phyloP scores from a whole-genome alignment of 2,329 filamentous ascomycete genomes.

The Colletotrichum ledebouriae region DNA sequence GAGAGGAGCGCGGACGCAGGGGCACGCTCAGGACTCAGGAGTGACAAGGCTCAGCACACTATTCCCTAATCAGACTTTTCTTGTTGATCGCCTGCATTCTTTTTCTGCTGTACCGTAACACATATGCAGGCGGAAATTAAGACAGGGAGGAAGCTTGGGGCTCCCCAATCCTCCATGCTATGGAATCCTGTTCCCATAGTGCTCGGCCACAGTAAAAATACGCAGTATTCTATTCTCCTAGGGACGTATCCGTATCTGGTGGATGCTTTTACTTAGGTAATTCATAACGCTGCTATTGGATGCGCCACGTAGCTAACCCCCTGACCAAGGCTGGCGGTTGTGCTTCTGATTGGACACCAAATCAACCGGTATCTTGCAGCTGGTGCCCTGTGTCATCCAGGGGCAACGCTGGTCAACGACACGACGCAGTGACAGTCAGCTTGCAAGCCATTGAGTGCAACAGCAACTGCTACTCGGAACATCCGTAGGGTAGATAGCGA shows the following conservation, averaged over 20 bases:
- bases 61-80: conserved; percentile 21
- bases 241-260: too few species aligned
- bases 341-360: conserved; percentile 17
- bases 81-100: not conserved
- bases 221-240: too few species aligned
- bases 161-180: too few species aligned
- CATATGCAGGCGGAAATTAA: too few species aligned
- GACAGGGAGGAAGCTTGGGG: too few species aligned
- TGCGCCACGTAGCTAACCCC: not conserved
- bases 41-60: conserved; percentile 5
- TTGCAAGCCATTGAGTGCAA: not conserved
- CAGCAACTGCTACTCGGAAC: not conserved
- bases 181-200: too few species aligned
- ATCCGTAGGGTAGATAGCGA: not conserved
- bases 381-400: conserved; percentile 11
- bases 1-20: conserved; percentile 21
- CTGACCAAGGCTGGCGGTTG: conserved; percentile 26
- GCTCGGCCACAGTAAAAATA: too few species aligned
- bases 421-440: conserved; percentile 4
- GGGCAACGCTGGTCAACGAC: conserved; percentile 17
- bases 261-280: not conserved
- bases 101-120: not conserved
- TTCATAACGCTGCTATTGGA: not conserved
- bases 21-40: conserved; percentile 21
- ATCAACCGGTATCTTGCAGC: conserved; percentile 16